Percentiles rank a stretch among this genome's conserved stretches.
Conservation (phyloP, 2,329 filamentous ascomycete species). For the Emergomyces pasteurianus region DNA sequence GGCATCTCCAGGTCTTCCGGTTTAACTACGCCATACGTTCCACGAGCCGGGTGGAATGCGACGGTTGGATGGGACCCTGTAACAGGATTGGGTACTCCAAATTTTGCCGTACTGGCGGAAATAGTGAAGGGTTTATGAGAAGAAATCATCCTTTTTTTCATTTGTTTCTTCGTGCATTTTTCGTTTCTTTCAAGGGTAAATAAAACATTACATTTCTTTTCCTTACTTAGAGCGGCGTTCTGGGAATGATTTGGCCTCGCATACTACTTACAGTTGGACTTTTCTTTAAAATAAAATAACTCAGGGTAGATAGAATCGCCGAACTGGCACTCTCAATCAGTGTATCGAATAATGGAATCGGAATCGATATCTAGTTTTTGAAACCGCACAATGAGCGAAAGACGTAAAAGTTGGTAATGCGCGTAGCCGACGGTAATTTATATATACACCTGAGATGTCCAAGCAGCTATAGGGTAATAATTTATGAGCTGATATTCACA, state of each 20-base stretch:
- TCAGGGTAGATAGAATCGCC: not conserved
- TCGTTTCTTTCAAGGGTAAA: not conserved
- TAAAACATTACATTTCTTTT: not conserved
- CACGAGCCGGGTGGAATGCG: constrained; percentile 40
- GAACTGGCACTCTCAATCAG: not conserved
- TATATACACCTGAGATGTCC: not conserved
- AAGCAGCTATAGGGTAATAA: not conserved
- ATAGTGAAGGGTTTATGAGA: not conserved
- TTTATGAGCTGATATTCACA: too few relatives aligned
- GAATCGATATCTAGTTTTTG: not conserved
- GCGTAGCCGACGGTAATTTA: not conserved
- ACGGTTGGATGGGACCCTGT: constrained; percentile 40
- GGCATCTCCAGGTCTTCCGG: constrained; percentile 28
- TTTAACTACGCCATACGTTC: constrained; percentile 27
- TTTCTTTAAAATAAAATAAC: not conserved
- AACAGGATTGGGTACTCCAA: constrained; percentile 31
- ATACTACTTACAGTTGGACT: not conserved
- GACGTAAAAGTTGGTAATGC: too few relatives aligned
- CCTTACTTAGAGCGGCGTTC: not conserved
- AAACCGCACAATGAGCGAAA: not conserved
- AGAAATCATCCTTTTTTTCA: not conserved
- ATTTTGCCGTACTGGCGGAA: constrained; percentile 10
- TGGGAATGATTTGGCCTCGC: not conserved
- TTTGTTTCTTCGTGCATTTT: not conserved
- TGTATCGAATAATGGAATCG: not conserved